These are phyloP conservation scores for Calocybe gambosa DNA, from an alignment of 1,284 basidiomycete species.

Conservation along the genomic window DNA sequence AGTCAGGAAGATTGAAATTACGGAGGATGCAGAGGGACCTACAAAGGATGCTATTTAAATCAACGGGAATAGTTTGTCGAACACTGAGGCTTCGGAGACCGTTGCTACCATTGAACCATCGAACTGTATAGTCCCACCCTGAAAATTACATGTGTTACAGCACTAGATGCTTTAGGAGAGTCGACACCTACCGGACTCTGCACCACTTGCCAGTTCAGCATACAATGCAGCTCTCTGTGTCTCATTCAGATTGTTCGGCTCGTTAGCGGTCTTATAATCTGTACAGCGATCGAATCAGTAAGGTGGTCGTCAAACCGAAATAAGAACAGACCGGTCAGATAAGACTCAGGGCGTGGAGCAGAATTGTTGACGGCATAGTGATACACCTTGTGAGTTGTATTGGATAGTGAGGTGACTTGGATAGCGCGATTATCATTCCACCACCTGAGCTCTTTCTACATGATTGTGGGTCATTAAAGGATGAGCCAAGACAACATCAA, in stretches of 20 bases:
- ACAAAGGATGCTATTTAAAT: conserved; percentile 85
- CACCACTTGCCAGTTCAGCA: conserved; percentile 83
- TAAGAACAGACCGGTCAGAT: conserved; percentile 41
- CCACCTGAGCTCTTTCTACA: conserved; percentile 73
- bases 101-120: conserved; percentile 42
- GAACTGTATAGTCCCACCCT: conserved; percentile 42
- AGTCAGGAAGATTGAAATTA: not conserved
- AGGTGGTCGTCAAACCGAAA: not conserved
- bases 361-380: conserved; percentile 76
- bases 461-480: not conserved
- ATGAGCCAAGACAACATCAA: not conserved
- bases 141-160: not conserved
- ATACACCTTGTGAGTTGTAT: conserved; percentile 58
- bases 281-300: conserved; percentile 5
- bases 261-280: conserved; percentile 77
- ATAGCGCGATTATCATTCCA: conserved; percentile 76
- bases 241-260: conserved; percentile 57
- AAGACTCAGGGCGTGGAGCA: conserved; percentile 87
- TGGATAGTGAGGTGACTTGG: conserved; percentile 67
- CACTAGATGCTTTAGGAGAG: not conserved
- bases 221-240: conserved; percentile 65
- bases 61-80: conserved; percentile 64
- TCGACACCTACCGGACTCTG: conserved; percentile 58
- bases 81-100: conserved; percentile 72
- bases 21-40: conserved; percentile 23